Conservation (phyloP, 140 eudicot species). For the Erigeron philadelphicus region DNA sequence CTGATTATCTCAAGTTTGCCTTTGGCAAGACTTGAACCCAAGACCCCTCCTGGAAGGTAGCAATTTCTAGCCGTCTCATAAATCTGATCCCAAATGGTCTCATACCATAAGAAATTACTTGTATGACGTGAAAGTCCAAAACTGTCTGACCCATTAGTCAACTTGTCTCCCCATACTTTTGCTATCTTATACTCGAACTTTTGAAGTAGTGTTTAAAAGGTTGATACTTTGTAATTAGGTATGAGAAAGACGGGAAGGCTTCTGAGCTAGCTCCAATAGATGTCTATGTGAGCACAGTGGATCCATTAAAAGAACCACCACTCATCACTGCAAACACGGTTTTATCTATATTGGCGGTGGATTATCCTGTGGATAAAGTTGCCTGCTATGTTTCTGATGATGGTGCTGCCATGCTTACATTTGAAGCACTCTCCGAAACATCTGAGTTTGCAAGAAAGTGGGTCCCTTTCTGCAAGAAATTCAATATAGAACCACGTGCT, state of each 20-base stretch:
- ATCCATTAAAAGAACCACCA: constrained; percentile 79
- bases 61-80: too few species aligned
- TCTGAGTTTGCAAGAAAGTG: constrained; percentile 67
- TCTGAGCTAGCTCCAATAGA: constrained; percentile 59
- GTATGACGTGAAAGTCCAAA: too few species aligned
- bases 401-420: constrained; percentile 87
- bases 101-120: too few species aligned
- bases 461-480: constrained; percentile 86
- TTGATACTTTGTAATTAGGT: constrained; percentile 32
- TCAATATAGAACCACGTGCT: constrained; percentile 70
- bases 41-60: too few species aligned
- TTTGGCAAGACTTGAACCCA: too few species aligned
- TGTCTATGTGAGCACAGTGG: constrained; percentile 71
- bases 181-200: too few species aligned
- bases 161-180: too few species aligned
- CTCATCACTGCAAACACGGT: constrained; percentile 79
- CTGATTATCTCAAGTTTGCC: too few species aligned
- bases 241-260: constrained; percentile 70
- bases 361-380: constrained; percentile 70
- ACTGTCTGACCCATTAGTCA: too few species aligned
- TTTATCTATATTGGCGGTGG: constrained; percentile 68
- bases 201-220: not conserved
- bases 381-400: constrained; percentile 75
- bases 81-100: too few species aligned
- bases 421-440: constrained; percentile 68